These are phyloP conservation scores for Schizothecium vesticola DNA, from an alignment of 495 filamentous ascomycete genomes.

Conservation along the genomic window DNA sequence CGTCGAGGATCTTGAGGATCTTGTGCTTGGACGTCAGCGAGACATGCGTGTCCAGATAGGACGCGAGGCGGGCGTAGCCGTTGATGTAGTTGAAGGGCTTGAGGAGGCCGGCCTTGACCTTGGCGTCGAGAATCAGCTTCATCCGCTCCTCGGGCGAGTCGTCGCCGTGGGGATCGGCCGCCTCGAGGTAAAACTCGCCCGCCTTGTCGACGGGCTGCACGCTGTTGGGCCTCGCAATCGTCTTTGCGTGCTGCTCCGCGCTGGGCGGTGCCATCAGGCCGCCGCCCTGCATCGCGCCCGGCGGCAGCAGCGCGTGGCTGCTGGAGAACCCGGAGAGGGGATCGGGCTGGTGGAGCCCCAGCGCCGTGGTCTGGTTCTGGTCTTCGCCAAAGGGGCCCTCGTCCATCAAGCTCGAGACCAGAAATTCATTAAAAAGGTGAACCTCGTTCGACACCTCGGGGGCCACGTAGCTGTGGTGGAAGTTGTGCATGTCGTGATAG, in stretches of 20 bases:
- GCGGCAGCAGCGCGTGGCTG: conserved; percentile 38
- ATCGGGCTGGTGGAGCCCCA: conserved; percentile 33
- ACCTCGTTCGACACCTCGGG: conserved; percentile 94
- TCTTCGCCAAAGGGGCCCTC: conserved; percentile 56
- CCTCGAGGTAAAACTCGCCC: conserved; percentile 93
- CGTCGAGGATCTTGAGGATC: conserved; percentile 83
- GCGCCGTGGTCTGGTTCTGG: conserved; percentile 48
- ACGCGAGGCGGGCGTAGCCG: conserved; percentile 80
- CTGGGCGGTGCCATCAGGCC: conserved; percentile 43
- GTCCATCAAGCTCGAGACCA: conserved; percentile 80
- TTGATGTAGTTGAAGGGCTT: conserved; percentile 98
- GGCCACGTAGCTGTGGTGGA: conserved; percentile 89
- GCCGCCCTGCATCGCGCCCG: conserved; percentile 31
- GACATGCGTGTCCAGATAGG: conserved; percentile 87
- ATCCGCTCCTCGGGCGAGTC: conserved; percentile 90
- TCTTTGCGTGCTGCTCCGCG: conserved; percentile 43
- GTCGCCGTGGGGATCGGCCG: conserved; percentile 88
- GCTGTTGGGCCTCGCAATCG: conserved; percentile 55
- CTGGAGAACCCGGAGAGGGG: conserved; percentile 25
- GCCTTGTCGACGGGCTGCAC: conserved; percentile 70
- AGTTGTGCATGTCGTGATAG: conserved; percentile 89
- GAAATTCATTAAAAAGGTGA: conserved; percentile 91
- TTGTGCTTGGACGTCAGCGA: conserved; percentile 71
- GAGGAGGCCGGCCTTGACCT: conserved; percentile 88
- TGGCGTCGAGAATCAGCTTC: conserved; percentile 89